Evolutionary conservation across 768 basidiomycete species (phyloP).

Genomic region (Leccinum variicolor): DNA sequence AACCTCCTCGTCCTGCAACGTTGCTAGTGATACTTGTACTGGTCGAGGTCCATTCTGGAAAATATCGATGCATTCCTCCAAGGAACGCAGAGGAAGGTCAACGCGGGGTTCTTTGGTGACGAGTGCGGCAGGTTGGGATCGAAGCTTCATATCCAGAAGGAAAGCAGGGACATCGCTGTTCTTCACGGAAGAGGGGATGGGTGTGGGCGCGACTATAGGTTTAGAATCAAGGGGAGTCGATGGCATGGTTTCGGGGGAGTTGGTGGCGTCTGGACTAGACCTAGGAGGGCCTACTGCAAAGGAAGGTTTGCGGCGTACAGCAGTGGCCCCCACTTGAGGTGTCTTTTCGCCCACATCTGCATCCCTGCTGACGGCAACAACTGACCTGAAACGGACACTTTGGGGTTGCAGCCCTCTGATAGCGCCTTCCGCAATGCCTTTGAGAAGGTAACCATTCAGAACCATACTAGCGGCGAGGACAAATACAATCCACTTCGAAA

Average conservation of each 20-base stretch:
- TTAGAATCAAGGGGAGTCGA: slow-evolving; percentile 10
- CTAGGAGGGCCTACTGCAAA: slow-evolving; percentile 26
- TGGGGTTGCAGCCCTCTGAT: slow-evolving; percentile 31
- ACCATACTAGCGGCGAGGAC: slow-evolving; percentile 81
- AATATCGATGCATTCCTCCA: slow-evolving; percentile 78
- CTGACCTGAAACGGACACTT: slow-evolving; percentile 28
- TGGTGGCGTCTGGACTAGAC: slow-evolving; percentile 8
- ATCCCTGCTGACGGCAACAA: slow-evolving; percentile 18
- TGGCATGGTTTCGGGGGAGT: slow-evolving; percentile 13
- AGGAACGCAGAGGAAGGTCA: slow-evolving; percentile 40
- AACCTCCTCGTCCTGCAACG: slow-evolving; percentile 89
- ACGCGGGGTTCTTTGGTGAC: slow-evolving; percentile 12
- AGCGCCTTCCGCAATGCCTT: slow-evolving; percentile 68
- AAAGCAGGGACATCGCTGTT: slow-evolving; percentile 25
- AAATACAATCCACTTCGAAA: slow-evolving; percentile 94
- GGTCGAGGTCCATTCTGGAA: slow-evolving; percentile 73
- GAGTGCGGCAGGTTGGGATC: slow-evolving; percentile 19
- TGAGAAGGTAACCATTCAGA: slow-evolving; percentile 91
- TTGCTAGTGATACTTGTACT: slow-evolving; percentile 49
- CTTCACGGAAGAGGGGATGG: slow-evolving; percentile 20
- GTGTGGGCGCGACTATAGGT: slow-evolving; percentile 24
- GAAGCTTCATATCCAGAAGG: slow-evolving; percentile 34
- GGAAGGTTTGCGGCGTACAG: slow-evolving; percentile 16
- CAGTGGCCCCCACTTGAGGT: slow-evolving; percentile 8
- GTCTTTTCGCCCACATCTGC: slow-evolving; percentile 20